These are phyloP conservation scores for Pichia nakasei DNA, from an alignment of 805 yeast genomes.

Conservation along the genomic window DNA sequence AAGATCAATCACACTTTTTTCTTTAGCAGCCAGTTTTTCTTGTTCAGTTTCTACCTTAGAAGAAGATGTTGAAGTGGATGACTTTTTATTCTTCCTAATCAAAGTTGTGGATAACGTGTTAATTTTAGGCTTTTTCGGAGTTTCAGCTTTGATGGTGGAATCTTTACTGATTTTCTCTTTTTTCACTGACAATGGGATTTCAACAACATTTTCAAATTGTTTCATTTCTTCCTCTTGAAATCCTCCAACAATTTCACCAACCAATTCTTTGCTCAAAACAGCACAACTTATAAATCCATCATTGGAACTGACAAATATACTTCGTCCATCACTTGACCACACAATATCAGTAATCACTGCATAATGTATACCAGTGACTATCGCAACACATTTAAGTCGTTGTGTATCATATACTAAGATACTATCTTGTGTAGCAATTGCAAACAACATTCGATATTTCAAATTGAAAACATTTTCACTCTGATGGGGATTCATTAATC, in stretches of 20 bases:
- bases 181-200: no score
- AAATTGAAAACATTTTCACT: slow-evolving; percentile 35
- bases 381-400: slow-evolving; percentile 56
- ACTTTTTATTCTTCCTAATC: neutral
- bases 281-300: slow-evolving; percentile 87
- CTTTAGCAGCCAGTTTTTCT: neutral
- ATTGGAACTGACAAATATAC: slow-evolving; percentile 68
- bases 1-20: neutral
- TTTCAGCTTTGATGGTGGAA: neutral
- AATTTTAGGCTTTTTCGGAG: neutral
- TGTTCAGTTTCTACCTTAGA: neutral
- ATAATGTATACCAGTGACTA: slow-evolving; percentile 74
- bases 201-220: neutral
- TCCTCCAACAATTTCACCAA: slow-evolving; percentile 41
- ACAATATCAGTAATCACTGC: slow-evolving; percentile 79
- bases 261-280: slow-evolving; percentile 39
- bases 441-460: slow-evolving; percentile 78
- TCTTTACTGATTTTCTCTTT: neutral
- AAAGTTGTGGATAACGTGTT: neutral
- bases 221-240: slow-evolving; percentile 14
- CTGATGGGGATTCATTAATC: slow-evolving; percentile 16
- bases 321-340: slow-evolving; percentile 74
- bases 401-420: slow-evolving; percentile 79
- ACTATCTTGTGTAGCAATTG: slow-evolving; percentile 87
- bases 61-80: neutral